Evolutionary conservation across 2,329 filamentous ascomycete genomes (phyloP), one percentile per base, ranked within the genome.

Genomic region (Nigrograna mackinnonii): DNA sequence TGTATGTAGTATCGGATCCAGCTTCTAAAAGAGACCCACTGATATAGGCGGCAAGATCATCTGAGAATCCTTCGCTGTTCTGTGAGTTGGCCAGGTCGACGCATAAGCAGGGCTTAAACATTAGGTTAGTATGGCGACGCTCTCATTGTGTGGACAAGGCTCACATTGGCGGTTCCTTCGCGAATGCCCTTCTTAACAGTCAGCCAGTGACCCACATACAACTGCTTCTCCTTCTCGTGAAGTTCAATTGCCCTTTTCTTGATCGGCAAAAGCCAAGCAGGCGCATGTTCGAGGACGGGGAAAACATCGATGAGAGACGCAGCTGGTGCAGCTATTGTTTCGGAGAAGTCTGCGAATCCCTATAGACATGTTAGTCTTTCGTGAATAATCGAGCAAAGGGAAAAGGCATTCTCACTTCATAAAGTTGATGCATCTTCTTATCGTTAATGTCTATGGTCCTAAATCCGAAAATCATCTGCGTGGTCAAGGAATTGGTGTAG

Each of bases 391-490:
- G 9, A 28, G 24, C n/a, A n/a, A n/a, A n/a, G n/a, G n/a, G n/a
- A n/a, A n/a, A n/a, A n/a, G n/a, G n/a, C n/a, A n/a, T n/a, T n/a
- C n/a, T n/a, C n/a, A n/a, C n/a, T n/a, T n/a, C 32, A 32, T 43
- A 53, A 4, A 47, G 36, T 37, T 41, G 46, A 16, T 52, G 34
- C 37, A 55, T 24, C 16, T 43, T 48, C 20, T 32, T n/a, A 39
- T 54, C 50, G 13, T 49, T 36, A 12, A 43, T 42, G 28, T 22
- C 35, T 3, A 37, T 41, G 9, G 40, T 47, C 13, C 49, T 44
- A 52, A 68, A 76, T 11, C 75, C 77, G 45, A 75, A 79, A 0
- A 76, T 63, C 66, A 80, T 78, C 3, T 71, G 70, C 0, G 75
- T 77, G 0, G 72, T 74, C 11, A 79, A 52, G 0, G 76, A 73